These are phyloP conservation scores for Przewalskia tangutica DNA, from an alignment of 257 asterid species.

Conservation along the genomic window DNA sequence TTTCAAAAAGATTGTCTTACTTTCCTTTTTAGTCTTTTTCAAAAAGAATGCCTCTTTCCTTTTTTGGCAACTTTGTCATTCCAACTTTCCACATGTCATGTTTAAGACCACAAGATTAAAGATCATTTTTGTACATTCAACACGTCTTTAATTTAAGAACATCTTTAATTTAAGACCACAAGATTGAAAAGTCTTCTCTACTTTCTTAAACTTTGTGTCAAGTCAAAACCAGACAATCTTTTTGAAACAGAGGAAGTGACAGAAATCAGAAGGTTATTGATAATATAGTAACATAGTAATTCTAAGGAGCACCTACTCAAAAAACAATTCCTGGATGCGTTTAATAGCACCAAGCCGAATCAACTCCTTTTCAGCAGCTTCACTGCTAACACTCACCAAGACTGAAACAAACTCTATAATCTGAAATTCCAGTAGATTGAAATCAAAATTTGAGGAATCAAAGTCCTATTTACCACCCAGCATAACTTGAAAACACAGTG, in stretches of 20 bases:
- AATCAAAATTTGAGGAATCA: conserved; percentile 16
- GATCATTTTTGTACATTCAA: too few relatives aligned
- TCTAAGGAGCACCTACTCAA: conserved; percentile 43
- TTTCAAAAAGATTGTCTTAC: too few relatives aligned
- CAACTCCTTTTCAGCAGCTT: conserved; percentile 81
- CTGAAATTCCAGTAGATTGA: conserved; percentile 31
- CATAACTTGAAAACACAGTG: neutral
- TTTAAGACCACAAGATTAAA: too few relatives aligned
- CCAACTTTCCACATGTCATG: too few relatives aligned
- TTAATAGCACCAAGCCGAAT: conserved; percentile 60
- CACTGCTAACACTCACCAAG: conserved; percentile 59
- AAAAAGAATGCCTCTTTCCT: too few relatives aligned
- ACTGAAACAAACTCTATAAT: conserved; percentile 87
- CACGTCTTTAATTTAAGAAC: too few relatives aligned
- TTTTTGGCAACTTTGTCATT: too few relatives aligned
- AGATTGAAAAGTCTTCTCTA: too few relatives aligned
- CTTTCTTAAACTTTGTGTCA: too few relatives aligned
- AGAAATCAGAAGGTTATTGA: neutral
- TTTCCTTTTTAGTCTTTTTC: too few relatives aligned
- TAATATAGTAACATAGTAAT: neutral
- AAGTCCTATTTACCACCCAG: neutral
- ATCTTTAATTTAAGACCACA: too few relatives aligned
- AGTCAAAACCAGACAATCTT: too few relatives aligned
- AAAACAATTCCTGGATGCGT: conserved; percentile 56
- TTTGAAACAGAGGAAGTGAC: neutral